These are phyloP conservation scores for Saccharomycopsis microspora DNA, from an alignment of 805 yeast species.

Conservation along the genomic window DNA sequence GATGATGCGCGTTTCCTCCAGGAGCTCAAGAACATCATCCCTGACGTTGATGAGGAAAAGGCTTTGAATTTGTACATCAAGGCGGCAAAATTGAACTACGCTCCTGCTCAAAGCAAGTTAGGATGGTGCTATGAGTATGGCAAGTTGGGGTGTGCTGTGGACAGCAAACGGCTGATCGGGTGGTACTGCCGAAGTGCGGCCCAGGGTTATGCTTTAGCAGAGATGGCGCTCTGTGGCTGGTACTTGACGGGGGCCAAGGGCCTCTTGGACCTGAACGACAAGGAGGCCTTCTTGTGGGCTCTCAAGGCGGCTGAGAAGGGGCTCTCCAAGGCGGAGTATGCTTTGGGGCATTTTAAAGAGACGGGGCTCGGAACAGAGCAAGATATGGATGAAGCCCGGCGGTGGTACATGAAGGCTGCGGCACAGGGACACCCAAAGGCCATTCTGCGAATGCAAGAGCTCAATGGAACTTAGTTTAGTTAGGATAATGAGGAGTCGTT, in stretches of 20 bases:
- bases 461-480: background rate
- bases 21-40: slow-evolving; percentile 23
- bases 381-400: slow-evolving; percentile 31
- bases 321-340: slow-evolving; percentile 52
- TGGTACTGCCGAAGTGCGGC: slow-evolving; percentile 68
- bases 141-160: slow-evolving; percentile 36
- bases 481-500: too few species aligned
- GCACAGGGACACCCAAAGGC: slow-evolving; percentile 53
- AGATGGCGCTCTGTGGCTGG: slow-evolving; percentile 70
- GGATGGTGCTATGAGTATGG: slow-evolving; percentile 73
- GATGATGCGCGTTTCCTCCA: slow-evolving; percentile 24
- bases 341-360: slow-evolving; percentile 57
- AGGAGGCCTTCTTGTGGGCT: slow-evolving; percentile 62
- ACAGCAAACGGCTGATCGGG: slow-evolving; percentile 49
- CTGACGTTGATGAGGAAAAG: slow-evolving; percentile 25
- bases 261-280: slow-evolving; percentile 41
- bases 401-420: slow-evolving; percentile 50
- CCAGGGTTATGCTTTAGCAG: slow-evolving; percentile 54
- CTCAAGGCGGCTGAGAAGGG: slow-evolving; percentile 50
- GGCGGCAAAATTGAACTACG: slow-evolving; percentile 49
- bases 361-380: slow-evolving; percentile 47
- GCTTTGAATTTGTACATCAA: slow-evolving; percentile 43
- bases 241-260: slow-evolving; percentile 57
- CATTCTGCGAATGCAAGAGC: slow-evolving; percentile 17
- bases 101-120: slow-evolving; percentile 58